Percentiles rank a stretch among this genome's conserved stretches.
phyloP scores from a whole-genome alignment of 805 yeast genomes.

The Yarrowia keelungensis region DNA sequence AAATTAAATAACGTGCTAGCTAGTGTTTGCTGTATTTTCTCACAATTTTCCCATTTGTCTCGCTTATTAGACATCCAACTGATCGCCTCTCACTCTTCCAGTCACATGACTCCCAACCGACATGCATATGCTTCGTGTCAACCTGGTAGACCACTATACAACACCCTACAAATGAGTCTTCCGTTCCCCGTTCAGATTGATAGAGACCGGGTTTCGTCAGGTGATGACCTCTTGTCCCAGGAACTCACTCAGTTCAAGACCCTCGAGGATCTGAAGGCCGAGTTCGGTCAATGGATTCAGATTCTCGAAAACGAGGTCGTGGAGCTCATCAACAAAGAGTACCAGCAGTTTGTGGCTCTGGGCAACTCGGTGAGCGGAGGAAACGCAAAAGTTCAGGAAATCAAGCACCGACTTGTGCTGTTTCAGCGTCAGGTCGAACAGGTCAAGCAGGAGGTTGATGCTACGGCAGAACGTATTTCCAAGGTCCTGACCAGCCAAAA shows the following conservation, averaged over 20 bases:
- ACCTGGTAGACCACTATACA: not conserved
- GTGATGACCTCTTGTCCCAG: constrained; percentile 9
- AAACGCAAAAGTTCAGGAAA: constrained; percentile 17
- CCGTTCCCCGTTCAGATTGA: constrained; percentile 33
- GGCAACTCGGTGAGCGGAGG: constrained; percentile 33
- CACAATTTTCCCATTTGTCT: no score
- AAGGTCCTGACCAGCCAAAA: constrained; percentile 20
- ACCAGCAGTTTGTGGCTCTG: constrained; percentile 37
- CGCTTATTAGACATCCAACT: no score
- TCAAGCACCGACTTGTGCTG: constrained; percentile 19
- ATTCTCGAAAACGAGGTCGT: constrained; percentile 35
- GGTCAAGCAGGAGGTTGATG: constrained; percentile 33
- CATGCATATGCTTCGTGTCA: constrained; percentile 20
- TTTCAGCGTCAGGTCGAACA: constrained; percentile 36
- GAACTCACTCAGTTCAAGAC: constrained; percentile 36
- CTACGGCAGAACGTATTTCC: constrained; percentile 19
- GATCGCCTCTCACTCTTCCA: not conserved
- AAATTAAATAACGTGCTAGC: not conserved
- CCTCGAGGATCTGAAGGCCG: constrained; percentile 32
- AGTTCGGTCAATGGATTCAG: constrained; percentile 33
- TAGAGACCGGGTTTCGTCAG: constrained; percentile 13
- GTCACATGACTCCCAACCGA: constrained; percentile 10
- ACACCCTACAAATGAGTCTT: constrained; percentile 6
- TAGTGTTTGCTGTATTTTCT: no score
- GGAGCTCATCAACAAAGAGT: constrained; percentile 34